phyloP scores from a whole-genome alignment of 2,329 filamentous ascomycete genomes.

The Botryotinia globosa region DNA sequence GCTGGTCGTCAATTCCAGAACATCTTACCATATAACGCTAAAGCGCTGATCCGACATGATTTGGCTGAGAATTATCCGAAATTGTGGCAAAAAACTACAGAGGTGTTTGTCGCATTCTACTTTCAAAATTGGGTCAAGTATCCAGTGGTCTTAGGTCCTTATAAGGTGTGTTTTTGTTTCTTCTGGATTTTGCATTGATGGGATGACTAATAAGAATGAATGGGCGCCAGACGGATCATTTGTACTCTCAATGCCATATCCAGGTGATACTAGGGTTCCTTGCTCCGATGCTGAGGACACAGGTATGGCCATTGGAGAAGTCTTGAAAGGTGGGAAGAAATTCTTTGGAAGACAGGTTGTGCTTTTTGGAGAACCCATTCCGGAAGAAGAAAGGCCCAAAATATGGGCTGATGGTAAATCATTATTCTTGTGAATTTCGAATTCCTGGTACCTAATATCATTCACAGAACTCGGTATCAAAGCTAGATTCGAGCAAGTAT shows the following conservation, averaged over 20 bases:
- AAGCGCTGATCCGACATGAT: slow-evolving; percentile 6
- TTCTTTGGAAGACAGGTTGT: slow-evolving; percentile 7
- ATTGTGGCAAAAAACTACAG: slow-evolving; percentile 9
- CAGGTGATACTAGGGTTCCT: background rate
- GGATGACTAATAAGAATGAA: background rate
- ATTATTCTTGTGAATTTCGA: background rate
- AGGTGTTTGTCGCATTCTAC: slow-evolving; percentile 9
- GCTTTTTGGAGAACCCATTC: background rate
- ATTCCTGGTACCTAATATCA: background rate
- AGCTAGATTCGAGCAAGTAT: background rate
- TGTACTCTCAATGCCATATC: background rate
- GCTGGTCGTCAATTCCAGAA: background rate
- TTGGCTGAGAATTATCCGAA: slow-evolving; percentile 9
- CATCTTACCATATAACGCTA: background rate
- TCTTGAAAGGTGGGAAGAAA: background rate
- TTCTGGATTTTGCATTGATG: background rate
- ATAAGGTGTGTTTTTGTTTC: background rate
- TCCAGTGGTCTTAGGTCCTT: slow-evolving; percentile 2
- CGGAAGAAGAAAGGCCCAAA: background rate
- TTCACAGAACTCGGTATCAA: background rate
- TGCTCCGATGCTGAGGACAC: slow-evolving; percentile 5
- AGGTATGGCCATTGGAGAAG: slow-evolving; percentile 9
- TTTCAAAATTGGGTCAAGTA: slow-evolving; percentile 13
- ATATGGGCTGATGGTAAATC: background rate
- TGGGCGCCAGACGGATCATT: background rate